phyloP scores from a whole-genome alignment of 208 protist species.

The Angomonas deanei region DNA sequence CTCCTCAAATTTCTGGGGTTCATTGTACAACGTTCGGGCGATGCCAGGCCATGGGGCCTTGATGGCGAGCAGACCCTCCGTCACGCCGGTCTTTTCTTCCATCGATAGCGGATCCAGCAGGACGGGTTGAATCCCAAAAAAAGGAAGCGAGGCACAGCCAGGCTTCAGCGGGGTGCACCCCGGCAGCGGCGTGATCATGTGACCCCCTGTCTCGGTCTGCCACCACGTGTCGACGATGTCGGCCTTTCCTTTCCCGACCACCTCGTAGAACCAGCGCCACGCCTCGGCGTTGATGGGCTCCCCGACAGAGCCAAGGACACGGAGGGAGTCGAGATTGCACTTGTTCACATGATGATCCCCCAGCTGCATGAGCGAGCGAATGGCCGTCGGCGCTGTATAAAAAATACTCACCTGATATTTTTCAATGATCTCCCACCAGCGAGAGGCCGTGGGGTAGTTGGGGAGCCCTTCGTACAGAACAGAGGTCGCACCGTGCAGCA shows the following conservation, averaged over 20 bases:
- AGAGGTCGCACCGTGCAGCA: conserved; percentile 93
- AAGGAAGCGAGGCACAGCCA: conserved; percentile 92
- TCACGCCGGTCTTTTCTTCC: conserved; percentile 42
- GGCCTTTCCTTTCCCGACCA: conserved; percentile 89
- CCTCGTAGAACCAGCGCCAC: conserved; percentile 92
- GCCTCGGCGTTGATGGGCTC: conserved; percentile 96
- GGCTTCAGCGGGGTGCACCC: conserved; percentile 93
- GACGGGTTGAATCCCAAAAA: conserved; percentile 95
- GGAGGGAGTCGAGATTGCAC: conserved; percentile 73
- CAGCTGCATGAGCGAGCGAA: conserved; percentile 47
- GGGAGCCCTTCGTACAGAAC: conserved; percentile 95
- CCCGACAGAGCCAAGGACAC: conserved; percentile 95
- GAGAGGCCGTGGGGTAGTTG: conserved; percentile 75
- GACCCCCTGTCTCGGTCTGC: conserved; percentile 98
- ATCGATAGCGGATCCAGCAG: conserved; percentile 76
- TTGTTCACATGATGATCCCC: conserved; percentile 51
- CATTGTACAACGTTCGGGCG: conserved; percentile 84
- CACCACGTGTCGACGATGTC: conserved; percentile 97
- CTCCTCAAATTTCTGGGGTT: conserved; percentile 86
- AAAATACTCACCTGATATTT: conserved; percentile 94
- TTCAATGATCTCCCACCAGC: conserved; percentile 94
- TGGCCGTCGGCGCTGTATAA: conserved; percentile 97
- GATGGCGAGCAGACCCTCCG: conserved; percentile 88
- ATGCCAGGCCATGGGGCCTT: conserved; percentile 90
- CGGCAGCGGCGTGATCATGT: conserved; percentile 95